Percentiles rank a stretch among this genome's conserved stretches.
Evolutionary conservation across 352 stramenopile genomes (phyloP).

Genomic region (Pythium coloratum): DNA sequence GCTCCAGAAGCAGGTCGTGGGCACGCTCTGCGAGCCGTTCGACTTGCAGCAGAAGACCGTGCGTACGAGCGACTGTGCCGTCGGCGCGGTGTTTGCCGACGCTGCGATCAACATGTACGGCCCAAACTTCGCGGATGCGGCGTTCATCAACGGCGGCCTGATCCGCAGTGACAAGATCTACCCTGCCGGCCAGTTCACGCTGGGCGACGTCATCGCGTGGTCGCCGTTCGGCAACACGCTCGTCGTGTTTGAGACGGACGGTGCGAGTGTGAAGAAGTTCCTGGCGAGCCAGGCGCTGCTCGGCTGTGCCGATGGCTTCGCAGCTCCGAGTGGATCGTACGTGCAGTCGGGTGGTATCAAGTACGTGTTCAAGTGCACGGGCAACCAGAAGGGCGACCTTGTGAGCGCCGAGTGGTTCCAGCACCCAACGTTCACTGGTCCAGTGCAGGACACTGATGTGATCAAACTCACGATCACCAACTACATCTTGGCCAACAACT

Average conservation of each 20-base stretch:
- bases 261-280: slow-evolving; percentile 34
- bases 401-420: slow-evolving; percentile 23
- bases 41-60: slow-evolving; percentile 58
- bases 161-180: slow-evolving; percentile 34
- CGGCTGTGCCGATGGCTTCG: slow-evolving; percentile 18
- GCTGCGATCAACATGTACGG: slow-evolving; percentile 23
- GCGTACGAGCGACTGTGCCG: slow-evolving; percentile 40
- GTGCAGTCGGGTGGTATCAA: slow-evolving; percentile 31
- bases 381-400: slow-evolving; percentile 12
- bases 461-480: slow-evolving; percentile 29
- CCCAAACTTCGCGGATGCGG: slow-evolving; percentile 15
- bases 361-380: slow-evolving; percentile 35
- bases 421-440: slow-evolving; percentile 26
- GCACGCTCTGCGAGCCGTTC: slow-evolving; percentile 50
- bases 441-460: slow-evolving; percentile 23
- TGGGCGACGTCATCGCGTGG: slow-evolving; percentile 33
- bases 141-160: slow-evolving; percentile 28
- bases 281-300: slow-evolving; percentile 12
- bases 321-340: slow-evolving; percentile 25
- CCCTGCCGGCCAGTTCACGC: slow-evolving; percentile 24
- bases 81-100: slow-evolving; percentile 59
- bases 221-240: slow-evolving; percentile 36
- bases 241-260: slow-evolving; percentile 24
- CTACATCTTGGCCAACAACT: slow-evolving; percentile 26
- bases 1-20: slow-evolving; percentile 40